Conservation (phyloP, 2,329 filamentous ascomycete species). For the Seiridium unicorne region DNA sequence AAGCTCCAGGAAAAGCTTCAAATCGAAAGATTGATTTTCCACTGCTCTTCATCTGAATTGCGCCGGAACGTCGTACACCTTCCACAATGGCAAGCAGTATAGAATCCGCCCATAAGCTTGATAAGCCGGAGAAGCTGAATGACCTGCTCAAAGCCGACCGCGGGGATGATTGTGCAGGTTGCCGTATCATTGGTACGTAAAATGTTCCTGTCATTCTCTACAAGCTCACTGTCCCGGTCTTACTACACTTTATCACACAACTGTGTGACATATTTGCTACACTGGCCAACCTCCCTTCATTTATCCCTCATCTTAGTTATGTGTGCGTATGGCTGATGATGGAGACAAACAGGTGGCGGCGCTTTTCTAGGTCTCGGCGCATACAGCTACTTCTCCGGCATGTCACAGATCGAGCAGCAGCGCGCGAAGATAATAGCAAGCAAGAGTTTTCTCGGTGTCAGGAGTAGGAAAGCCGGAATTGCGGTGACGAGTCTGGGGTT, state of each 20-base stretch:
- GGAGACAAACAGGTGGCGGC: conserved; percentile 56
- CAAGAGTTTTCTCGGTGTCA: conserved; percentile 70
- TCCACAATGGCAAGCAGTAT: conserved; percentile 42
- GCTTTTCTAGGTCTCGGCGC: conserved; percentile 73
- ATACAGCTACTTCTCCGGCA: conserved; percentile 77
- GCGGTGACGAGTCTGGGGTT: conserved; percentile 65
- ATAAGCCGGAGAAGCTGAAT: conserved; percentile 62
- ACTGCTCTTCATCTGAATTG: background rate
- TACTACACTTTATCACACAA: too few relatives aligned
- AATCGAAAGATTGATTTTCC: background rate
- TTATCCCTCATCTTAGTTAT: background rate
- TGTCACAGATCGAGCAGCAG: conserved; percentile 67
- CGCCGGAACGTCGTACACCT: background rate
- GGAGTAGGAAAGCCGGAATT: conserved; percentile 66
- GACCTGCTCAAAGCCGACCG: conserved; percentile 55
- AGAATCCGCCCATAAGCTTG: conserved; percentile 34
- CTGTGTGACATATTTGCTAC: background rate
- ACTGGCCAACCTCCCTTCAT: background rate
- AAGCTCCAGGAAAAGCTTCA: background rate
- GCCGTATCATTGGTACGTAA: conserved; percentile 66
- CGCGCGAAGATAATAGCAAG: conserved; percentile 65
- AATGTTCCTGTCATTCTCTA: background rate
- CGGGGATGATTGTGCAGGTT: conserved; percentile 67
- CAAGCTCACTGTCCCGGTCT: background rate
- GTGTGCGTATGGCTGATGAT: background rate